Percentiles rank a stretch among this genome's conserved stretches.
phyloP scores from a whole-genome alignment of 768 basidiomycete species.

The Neoboletus magnificus region DNA sequence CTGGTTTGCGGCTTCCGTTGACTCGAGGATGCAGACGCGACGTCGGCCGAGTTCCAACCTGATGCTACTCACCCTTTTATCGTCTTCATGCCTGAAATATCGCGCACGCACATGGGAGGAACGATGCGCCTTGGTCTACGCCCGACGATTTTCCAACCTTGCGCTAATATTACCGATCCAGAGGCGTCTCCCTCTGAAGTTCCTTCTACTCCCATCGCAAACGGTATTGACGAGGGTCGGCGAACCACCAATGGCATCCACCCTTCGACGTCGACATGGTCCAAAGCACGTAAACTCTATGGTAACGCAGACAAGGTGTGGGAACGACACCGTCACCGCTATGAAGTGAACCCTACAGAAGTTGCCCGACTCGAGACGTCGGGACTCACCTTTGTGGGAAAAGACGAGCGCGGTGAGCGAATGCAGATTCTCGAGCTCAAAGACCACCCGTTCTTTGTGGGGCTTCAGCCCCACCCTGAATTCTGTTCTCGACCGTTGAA shows the following conservation, averaged over 20 bases:
- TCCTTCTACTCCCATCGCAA: constrained; percentile 1
- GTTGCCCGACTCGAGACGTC: constrained; percentile 67
- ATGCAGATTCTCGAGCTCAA: constrained; percentile 94
- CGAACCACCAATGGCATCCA: constrained; percentile 7
- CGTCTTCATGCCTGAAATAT: constrained; percentile 99
- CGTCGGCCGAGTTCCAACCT: constrained; percentile 76
- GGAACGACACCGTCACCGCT: constrained; percentile 95
- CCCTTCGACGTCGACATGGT: constrained; percentile 59
- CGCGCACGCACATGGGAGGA: constrained; percentile 96
- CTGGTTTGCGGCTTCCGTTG: constrained; percentile 3
- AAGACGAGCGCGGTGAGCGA: constrained; percentile 92
- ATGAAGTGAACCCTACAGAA: constrained; percentile 92
- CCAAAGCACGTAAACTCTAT: constrained; percentile 74
- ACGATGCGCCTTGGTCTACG: constrained; percentile 99
- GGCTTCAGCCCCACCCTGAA: constrained; percentile 95
- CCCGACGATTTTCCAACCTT: constrained; percentile 85
- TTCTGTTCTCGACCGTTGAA: constrained; percentile 98
- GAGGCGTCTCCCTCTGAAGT: constrained; percentile 13
- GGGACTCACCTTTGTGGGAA: constrained; percentile 79
- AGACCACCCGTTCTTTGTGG: constrained; percentile 93
- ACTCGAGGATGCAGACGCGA: constrained; percentile 56
- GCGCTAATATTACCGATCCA: constrained; percentile 12
- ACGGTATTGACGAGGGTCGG: background rate
- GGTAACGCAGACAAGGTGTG: constrained; percentile 79
- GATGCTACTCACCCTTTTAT: constrained; percentile 67